phyloP scores from a whole-genome alignment of 2,329 filamentous ascomycete genomes.

The Teratosphaeria gauchensis region DNA sequence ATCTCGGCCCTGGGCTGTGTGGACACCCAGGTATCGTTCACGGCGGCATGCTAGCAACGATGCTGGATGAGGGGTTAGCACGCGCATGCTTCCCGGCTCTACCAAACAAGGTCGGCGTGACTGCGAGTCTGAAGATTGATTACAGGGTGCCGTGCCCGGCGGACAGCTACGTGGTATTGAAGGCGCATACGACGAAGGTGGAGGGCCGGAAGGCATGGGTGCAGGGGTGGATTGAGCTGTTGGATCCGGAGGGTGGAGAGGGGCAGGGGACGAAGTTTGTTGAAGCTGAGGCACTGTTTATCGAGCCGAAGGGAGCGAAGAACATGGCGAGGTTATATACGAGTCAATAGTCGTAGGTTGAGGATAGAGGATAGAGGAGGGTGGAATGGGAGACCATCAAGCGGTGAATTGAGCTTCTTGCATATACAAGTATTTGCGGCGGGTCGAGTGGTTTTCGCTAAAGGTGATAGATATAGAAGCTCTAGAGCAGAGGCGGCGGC shows the following conservation, averaged over 20 bases:
- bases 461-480: neutral
- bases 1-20: conserved; percentile 70
- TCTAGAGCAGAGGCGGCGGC: neutral
- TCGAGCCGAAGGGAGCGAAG: conserved; percentile 75
- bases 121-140: conserved; percentile 72
- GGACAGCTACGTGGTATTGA: conserved; percentile 64
- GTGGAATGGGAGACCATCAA: neutral
- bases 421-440: neutral
- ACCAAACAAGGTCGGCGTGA: conserved; percentile 77
- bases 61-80: conserved; percentile 83
- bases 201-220: conserved; percentile 95
- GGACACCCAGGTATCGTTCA: conserved; percentile 88
- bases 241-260: conserved; percentile 42
- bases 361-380: neutral
- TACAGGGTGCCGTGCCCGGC: conserved; percentile 75
- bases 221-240: conserved; percentile 71
- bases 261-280: conserved; percentile 57
- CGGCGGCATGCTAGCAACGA: conserved; percentile 80
- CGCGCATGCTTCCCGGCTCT: conserved; percentile 80
- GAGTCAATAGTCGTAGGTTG: neutral
- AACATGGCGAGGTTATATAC: conserved; percentile 26
- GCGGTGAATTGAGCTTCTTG: too few relatives aligned
- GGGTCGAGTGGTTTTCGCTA: neutral
- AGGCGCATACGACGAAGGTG: conserved; percentile 70
- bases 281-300: conserved; percentile 76